phyloP scores from a whole-genome alignment of 371 early-diverging fungal species.

The Rhizopus stolonifer region DNA sequence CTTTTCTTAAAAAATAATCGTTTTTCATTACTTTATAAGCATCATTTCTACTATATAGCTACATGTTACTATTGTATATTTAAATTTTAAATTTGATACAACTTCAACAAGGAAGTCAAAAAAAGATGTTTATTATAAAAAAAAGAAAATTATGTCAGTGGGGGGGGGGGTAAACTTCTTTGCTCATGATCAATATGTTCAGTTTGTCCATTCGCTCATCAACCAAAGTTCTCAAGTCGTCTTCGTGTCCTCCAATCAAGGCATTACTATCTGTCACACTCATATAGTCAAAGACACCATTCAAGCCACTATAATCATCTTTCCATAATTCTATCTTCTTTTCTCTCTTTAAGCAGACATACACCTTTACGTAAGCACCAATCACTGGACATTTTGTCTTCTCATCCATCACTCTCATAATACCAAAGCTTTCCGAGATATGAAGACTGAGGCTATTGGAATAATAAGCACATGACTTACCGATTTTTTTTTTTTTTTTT shows the following conservation, averaged over 20 bases:
- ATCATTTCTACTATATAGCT: too few species aligned
- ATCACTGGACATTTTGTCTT: slow-evolving; percentile 39
- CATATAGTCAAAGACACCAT: slow-evolving; percentile 62
- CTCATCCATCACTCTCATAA: slow-evolving; percentile 47
- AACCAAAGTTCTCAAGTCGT: slow-evolving; percentile 14
- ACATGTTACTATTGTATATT: too few species aligned
- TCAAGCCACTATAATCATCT: slow-evolving; percentile 63
- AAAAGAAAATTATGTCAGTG: slow-evolving; percentile 3
- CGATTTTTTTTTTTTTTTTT: background rate
- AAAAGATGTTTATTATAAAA: too few species aligned
- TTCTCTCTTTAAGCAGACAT: slow-evolving; percentile 42
- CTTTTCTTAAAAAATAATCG: too few species aligned
- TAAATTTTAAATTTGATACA: too few species aligned
- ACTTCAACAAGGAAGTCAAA: too few species aligned
- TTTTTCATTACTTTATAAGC: too few species aligned
- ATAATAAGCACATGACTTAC: slow-evolving; percentile 31
- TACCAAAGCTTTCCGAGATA: slow-evolving; percentile 46
- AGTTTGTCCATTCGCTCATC: slow-evolving; percentile 32
- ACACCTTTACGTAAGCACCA: slow-evolving; percentile 63
- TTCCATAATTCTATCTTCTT: slow-evolving; percentile 51
- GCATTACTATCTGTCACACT: slow-evolving; percentile 48
- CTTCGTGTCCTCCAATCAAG: slow-evolving; percentile 13
- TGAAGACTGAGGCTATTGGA: slow-evolving; percentile 47
- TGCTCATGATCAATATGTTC: slow-evolving; percentile 34
- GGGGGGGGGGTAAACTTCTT: slow-evolving; percentile 40